These are phyloP conservation scores for Dryas integrifolia DNA, from an alignment of 331 rosid genomes.

Conservation along the genomic window DNA sequence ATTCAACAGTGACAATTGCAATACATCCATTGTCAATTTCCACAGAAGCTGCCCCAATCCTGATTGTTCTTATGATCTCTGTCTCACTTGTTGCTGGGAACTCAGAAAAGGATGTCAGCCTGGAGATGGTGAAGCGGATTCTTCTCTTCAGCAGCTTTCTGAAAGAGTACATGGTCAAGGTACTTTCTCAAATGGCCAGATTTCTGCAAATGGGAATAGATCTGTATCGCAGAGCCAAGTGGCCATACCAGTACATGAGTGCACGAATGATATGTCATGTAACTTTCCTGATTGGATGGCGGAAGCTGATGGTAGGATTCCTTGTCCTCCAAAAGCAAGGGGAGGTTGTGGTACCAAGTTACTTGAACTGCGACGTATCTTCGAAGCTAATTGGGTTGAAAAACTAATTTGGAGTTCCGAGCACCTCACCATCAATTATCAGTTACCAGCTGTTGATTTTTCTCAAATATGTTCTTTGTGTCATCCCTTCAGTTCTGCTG, in stretches of 20 bases:
- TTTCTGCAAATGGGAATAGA: slow-evolving; percentile 17
- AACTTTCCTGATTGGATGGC: slow-evolving; percentile 44
- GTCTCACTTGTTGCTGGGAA: slow-evolving; percentile 62
- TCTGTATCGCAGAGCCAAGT: neutral
- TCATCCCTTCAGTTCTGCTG: slow-evolving; percentile 27
- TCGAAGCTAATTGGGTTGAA: slow-evolving; percentile 50
- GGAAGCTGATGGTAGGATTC: slow-evolving; percentile 43
- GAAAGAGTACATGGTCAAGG: neutral
- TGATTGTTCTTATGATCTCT: slow-evolving; percentile 54
- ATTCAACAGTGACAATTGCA: slow-evolving; percentile 58
- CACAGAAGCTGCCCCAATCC: slow-evolving; percentile 66
- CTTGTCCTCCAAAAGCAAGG: slow-evolving; percentile 52
- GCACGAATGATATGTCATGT: slow-evolving; percentile 19
- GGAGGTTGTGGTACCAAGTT: slow-evolving; percentile 55
- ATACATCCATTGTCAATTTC: slow-evolving; percentile 66
- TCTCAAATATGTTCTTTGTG: slow-evolving; percentile 21
- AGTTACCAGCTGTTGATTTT: slow-evolving; percentile 32
- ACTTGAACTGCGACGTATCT: slow-evolving; percentile 45
- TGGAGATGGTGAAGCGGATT: slow-evolving; percentile 26
- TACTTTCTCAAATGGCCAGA: slow-evolving; percentile 10
- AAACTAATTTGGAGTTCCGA: slow-evolving; percentile 40
- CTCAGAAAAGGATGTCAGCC: slow-evolving; percentile 43
- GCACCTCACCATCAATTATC: slow-evolving; percentile 42
- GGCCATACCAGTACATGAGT: slow-evolving; percentile 20
- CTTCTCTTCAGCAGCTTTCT: slow-evolving; percentile 10